Evolutionary conservation across 208 protist species (phyloP), one percentile per base, ranked within the genome.

Genomic region (Strigomonas culicis): DNA sequence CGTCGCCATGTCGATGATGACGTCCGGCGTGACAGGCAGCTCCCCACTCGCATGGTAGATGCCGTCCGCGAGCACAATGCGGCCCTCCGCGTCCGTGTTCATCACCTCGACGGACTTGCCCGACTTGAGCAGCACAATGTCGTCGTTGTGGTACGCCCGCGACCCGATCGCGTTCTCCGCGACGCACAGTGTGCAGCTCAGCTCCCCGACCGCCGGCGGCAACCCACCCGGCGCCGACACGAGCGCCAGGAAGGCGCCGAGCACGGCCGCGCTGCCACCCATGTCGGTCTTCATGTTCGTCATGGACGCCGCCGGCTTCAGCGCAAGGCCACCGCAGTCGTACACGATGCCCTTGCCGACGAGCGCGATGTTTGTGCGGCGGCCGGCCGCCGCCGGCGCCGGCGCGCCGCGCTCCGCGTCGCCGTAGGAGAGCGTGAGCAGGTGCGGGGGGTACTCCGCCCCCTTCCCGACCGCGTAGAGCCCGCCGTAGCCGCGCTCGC

Each of bases 331-430:
- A 24, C 94, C 94, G 4, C 80, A 90, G 76, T 97, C 94, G 72
- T 97, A 97, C 43, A 93, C 86, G 70, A 97, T 95, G 51, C 92
- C 94, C 57, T 97, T 97, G 25, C 93, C 93, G 24, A 96, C 90
- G 56, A 93, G 83, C 4, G 85, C 88, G 2, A 93, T 66, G 36
- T 79, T 81, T 41, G 36, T 41, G 36, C 6, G 8, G 36, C 36
- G 8, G 8, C 8, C 36, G 36, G 36, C 8, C 8, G 36, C 36
- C 8, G 36, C 36, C 52, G 88, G 76, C 57, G 80, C 39, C 19
- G 85, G 82, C 2, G 49, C 46, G 25, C 84, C 84, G 31, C 74
- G 73, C 2, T 34, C 67, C 44, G 72, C 32, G 1, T 86, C 82
- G 56, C 85, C 74, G 74, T 94, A 91, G 24, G 80, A 80, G 30